Conservation (phyloP, 2,329 filamentous ascomycete species). For the Curvularia sp. region DNA sequence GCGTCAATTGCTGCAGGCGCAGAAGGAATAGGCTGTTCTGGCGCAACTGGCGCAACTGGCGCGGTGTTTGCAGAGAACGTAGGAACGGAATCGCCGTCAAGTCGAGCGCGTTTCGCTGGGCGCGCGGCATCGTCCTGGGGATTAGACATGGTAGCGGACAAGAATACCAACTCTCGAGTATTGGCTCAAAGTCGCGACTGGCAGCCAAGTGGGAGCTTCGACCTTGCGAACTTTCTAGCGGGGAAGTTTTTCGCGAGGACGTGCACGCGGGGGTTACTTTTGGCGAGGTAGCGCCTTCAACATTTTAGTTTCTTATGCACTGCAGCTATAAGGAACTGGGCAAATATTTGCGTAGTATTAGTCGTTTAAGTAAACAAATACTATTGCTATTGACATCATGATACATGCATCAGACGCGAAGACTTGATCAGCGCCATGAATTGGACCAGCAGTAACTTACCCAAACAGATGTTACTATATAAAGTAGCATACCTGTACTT, state of each 20-base stretch:
- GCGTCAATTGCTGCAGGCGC: constrained; percentile 29
- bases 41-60: constrained; percentile 9
- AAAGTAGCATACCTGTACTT: background rate
- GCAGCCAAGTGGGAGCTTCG: constrained; percentile 3
- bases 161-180: constrained; percentile 2
- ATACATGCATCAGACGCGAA: background rate
- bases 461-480: background rate
- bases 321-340: background rate
- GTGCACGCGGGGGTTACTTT: constrained; percentile 23
- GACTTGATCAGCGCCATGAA: background rate
- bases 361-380: background rate
- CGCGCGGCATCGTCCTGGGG: constrained; percentile 27
- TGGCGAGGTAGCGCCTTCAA: constrained; percentile 13
- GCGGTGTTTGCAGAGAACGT: constrained; percentile 13
- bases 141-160: constrained; percentile 23
- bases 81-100: constrained; percentile 31
- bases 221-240: constrained; percentile 26
- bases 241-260: constrained; percentile 40
- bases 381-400: background rate
- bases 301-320: background rate
- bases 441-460: background rate
- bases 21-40: constrained; percentile 14
- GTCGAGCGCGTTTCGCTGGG: constrained; percentile 45
- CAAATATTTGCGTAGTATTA: background rate
- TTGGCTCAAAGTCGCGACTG: constrained; percentile 3